Conservation (phyloP, 2,329 filamentous ascomycete genomes). For the Aspergillus fumigatus region DNA sequence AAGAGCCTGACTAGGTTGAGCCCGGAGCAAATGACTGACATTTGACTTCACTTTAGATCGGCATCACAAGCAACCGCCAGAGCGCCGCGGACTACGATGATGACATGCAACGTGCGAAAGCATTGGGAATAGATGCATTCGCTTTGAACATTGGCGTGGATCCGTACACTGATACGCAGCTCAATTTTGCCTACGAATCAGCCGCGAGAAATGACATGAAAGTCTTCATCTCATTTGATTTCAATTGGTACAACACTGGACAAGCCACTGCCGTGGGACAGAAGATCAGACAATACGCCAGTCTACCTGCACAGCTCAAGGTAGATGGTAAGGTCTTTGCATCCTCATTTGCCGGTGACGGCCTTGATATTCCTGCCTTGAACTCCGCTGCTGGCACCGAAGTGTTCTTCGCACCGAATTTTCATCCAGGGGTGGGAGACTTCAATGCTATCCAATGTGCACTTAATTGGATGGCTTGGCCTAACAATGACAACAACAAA, state of each 20-base stretch:
- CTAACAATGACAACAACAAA: constrained; percentile 44
- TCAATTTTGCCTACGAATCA: constrained; percentile 48
- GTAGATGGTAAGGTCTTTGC: constrained; percentile 50
- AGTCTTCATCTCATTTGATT: constrained; percentile 56
- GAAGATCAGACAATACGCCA: constrained; percentile 46
- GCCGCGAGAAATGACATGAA: constrained; percentile 47
- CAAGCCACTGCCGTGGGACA: constrained; percentile 40
- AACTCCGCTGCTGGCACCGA: constrained; percentile 40
- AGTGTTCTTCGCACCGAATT: constrained; percentile 50
- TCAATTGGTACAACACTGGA: constrained; percentile 44
- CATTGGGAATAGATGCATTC: constrained; percentile 45
- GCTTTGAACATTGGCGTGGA: constrained; percentile 50
- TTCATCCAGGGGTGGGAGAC: constrained; percentile 40
- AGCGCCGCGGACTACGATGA: constrained; percentile 44
- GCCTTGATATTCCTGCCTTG: constrained; percentile 42
- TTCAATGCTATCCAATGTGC: constrained; percentile 38
- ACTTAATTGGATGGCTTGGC: constrained; percentile 45
- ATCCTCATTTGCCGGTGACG: constrained; percentile 51
- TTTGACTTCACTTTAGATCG: constrained; percentile 30
- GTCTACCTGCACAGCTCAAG: constrained; percentile 44
- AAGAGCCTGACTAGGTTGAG: too few species aligned
- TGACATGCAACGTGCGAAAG: constrained; percentile 45
- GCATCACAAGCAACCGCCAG: constrained; percentile 42
- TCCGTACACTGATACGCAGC: constrained; percentile 41
- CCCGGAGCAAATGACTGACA: neutral